Evolutionary conservation across 2,329 filamentous ascomycete species (phyloP), one percentile per base, ranked within the genome.

Genomic region (Apiospora pterosperma): DNA sequence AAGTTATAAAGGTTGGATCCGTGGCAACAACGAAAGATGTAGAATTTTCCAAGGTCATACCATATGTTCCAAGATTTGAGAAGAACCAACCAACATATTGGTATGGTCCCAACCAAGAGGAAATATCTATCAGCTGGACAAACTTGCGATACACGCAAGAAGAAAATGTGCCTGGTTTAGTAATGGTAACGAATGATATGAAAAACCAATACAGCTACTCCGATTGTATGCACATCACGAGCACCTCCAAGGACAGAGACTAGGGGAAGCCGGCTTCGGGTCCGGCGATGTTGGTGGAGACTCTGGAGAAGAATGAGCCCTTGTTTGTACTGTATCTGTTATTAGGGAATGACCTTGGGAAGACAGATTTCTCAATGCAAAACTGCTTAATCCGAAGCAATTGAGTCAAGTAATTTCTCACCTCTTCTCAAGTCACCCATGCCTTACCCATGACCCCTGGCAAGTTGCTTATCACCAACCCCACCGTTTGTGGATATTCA

Each of bases 201-300:
- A 55, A 55, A 55, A 55, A 55, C 21, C 48, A 55, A 55, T 16
- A 55, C 48, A 34, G 48, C 48, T 34, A n/a, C 48, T 52, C 48
- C n/a, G 48, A 55, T 55, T 55, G 48, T 55, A 55, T 55, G 48
- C 48, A 34, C 48, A 55, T 55, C 34, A n/a, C 16, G 48, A 55
- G 31, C 48, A 55, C 48, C 48, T 34, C 28, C n/a, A 28, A 28
- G 48, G 48, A 34, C 48, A 55, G 48, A 55, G 48, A 28, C 48
- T 55, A 55, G 31, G 48, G 48, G 34, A 21, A 55, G 48, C 48
- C 48, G 48, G 48, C 28, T 55, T 8, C 25, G 28, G 48, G 28
- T 34, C 48, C 48, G 48, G n/a, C 10, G 48, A 55, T 55, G n/a
- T n/a, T 55, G 16, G 48, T 55, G 48, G 48, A 21, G 48, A 55